phyloP scores from a whole-genome alignment of 148 eudicot genomes.

The Selenicereus undatus region DNA sequence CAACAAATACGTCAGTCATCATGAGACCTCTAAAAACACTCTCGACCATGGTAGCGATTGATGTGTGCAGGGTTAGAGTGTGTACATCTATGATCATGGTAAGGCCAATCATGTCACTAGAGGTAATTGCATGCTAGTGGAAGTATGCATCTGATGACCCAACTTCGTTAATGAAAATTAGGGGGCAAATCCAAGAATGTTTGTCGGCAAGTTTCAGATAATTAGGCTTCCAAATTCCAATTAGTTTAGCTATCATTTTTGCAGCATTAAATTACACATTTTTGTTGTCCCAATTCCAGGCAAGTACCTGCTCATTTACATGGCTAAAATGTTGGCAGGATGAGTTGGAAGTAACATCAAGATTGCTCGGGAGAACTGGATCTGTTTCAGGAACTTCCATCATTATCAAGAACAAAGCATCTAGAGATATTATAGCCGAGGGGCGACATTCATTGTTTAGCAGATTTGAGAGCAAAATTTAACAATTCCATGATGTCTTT shows the following conservation, averaged over 20 bases:
- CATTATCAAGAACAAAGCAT: conserved; percentile 53
- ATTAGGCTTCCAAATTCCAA: not conserved
- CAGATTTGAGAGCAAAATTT: conserved; percentile 45
- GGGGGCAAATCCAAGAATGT: not conserved
- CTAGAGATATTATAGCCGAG: conserved; percentile 74
- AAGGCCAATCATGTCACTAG: not conserved
- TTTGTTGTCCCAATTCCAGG: not conserved
- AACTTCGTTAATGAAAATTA: not conserved
- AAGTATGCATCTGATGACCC: not conserved
- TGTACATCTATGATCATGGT: not conserved
- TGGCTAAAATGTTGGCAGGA: conserved; percentile 48
- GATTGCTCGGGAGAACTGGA: conserved; percentile 59
- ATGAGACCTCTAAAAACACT: no score
- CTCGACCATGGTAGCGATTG: no score
- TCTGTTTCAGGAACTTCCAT: conserved; percentile 50
- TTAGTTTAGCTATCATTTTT: not conserved
- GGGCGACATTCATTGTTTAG: conserved; percentile 82
- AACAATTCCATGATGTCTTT: conserved; percentile 6
- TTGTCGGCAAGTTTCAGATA: not conserved
- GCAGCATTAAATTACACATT: no score
- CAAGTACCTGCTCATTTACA: not conserved
- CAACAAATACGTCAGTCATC: not conserved
- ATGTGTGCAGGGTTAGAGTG: not conserved
- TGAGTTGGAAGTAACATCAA: conserved; percentile 71
- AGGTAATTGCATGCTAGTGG: not conserved